Evolutionary conservation across 1,284 basidiomycete genomes (phyloP), one percentile per base, ranked within the genome.

Genomic region (Rhizopogon parksii): DNA sequence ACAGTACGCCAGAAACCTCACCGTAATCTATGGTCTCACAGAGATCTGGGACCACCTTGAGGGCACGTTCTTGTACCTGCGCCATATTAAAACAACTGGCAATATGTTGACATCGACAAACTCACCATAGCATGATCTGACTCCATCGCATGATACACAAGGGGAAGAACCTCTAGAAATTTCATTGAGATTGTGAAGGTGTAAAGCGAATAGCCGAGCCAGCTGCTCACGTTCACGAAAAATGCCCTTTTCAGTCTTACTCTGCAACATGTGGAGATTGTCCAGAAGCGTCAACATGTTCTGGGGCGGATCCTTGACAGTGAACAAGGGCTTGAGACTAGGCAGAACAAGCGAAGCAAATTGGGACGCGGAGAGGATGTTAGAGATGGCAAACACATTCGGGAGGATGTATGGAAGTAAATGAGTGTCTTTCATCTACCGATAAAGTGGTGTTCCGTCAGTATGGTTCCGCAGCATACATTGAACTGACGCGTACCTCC

Each of bases 341-440:
- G 92, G 92, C 8, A 99, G 73, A 4, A 95, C 90, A 46, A 83
- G 78, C 1, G 73, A 74, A 0, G 86, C 85, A 62, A 99, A 99
- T 62, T 95, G 92, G 12, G 78, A 67, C 34, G 91, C 78, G 15
- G 84, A 82, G 40, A 98, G 74, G 25, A 83, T 78, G 56, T 80
- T 83, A 8, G 91, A 83, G 54, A 99, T 99, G 51, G 82, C 79
- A 63, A 98, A 96, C n/a, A 98, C 88, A 67, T 97, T 97, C 1
- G 95, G 95, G n/a, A 99, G 74, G 54, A 99, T 90, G 67, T 96
- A 96, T 1, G 96, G 95, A 46, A 99, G 71, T 1, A 97, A 77
- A 59, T 91, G 83, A 2, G 79, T 82, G 63, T 96, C 92, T 78
- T 94, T 96, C 91, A 95, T 95, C 88, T 92, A 56, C 15, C 9